Evolutionary conservation across 1,139 yeast species (phyloP), one percentile per base, ranked within the genome.

Genomic region (Wickerhamomyces sp.): DNA sequence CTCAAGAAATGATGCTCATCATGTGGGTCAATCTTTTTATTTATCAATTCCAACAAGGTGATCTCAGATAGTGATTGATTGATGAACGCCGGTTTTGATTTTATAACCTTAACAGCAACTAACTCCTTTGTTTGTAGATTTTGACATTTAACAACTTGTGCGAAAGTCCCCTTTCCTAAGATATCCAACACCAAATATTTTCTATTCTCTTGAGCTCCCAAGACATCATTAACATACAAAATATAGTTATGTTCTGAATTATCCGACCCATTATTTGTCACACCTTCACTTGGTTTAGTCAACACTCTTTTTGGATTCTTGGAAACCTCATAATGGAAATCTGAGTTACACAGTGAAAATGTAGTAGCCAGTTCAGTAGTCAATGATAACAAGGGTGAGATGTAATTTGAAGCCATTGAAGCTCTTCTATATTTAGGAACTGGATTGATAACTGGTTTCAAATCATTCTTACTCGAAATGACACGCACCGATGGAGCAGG

Each of bases 61-160:
- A 93, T 96, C 62, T 93, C 99, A 48, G 94, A 87, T 58, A 91
- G 74, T 44, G 95, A 86, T 66, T 93, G 99, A 61, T 89, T 90
- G 67, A 91, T 72, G 60, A 87, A 91, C 10, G 95, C 96, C 6
- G 96, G 89, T 61, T 86, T 87, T 34, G 96, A 86, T 63, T 93
- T 93, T 54, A 93, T 88, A 38, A 93, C 96, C 64, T 93, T 93
- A 37, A 94, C 95, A 0, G 99, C 99, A 39, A 91, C 89, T 27
- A 93, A 81, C 50, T 89, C 91, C 61, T 89, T 94, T 40, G 94
- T 90, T 41, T 81, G 72, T 65, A 93, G 72, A 63, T 93, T 90
- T 65, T 93, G 99, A 67, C 98, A 93, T 66, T 93, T 93, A 33
- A 91, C 98, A 45, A 94, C 99, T 66, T 93, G 99, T 6, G 99